phyloP scores from a whole-genome alignment of 257 asterid species.

The Agastache rugosa region DNA sequence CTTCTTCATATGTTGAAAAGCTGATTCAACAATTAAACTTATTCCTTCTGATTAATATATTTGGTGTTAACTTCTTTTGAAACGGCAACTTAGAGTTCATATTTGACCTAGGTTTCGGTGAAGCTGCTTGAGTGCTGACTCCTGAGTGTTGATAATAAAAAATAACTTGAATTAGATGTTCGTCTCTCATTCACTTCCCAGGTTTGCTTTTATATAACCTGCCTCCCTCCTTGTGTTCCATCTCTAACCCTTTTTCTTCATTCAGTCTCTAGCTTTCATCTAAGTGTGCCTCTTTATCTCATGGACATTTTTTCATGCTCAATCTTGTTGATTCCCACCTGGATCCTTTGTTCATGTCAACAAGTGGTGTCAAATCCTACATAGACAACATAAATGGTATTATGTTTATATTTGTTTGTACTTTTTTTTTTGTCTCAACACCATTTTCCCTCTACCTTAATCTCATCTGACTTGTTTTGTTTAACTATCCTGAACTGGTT shows the following conservation, averaged over 20 bases:
- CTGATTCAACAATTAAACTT: conserved; percentile 14
- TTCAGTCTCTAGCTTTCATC: conserved; percentile 26
- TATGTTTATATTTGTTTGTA: not conserved
- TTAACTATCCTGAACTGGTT: not conserved
- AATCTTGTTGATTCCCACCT: conserved; percentile 22
- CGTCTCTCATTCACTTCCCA: conserved; percentile 39
- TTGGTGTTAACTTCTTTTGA: conserved; percentile 30
- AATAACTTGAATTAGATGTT: conserved; percentile 39
- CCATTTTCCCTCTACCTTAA: conserved; percentile 2
- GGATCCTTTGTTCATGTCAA: conserved; percentile 20
- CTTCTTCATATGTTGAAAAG: conserved; percentile 12
- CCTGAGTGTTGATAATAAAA: conserved; percentile 40
- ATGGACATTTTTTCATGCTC: conserved; percentile 11
- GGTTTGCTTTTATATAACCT: conserved; percentile 44
- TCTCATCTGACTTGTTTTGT: not conserved
- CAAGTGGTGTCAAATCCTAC: conserved; percentile 2
- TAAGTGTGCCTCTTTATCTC: not conserved
- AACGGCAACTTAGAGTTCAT: conserved; percentile 41
- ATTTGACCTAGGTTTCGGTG: conserved; percentile 47
- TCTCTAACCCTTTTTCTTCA: conserved; percentile 30
- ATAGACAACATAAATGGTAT: not conserved
- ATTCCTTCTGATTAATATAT: conserved; percentile 15
- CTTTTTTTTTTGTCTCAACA: not conserved
- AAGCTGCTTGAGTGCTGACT: conserved; percentile 43
- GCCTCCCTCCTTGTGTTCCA: conserved; percentile 36